Conservation (phyloP, 441 rosid genomes). For the Arabidopsis lyrata region DNA sequence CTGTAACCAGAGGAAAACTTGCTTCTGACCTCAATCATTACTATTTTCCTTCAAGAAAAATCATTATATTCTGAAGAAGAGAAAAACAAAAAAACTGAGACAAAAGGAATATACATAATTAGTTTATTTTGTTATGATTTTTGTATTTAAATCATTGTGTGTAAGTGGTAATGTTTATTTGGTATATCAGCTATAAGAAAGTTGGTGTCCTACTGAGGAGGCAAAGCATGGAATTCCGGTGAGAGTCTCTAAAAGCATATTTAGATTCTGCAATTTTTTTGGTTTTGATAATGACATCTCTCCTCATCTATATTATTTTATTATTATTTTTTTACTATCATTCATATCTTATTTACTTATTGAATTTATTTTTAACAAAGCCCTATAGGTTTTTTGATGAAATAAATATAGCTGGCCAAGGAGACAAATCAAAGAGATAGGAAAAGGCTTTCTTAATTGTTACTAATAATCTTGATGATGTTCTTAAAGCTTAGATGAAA, state of each 20-base stretch:
- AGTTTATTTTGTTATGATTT: slow-evolving; percentile 21
- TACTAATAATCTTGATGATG: slow-evolving; percentile 12
- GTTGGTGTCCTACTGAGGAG: slow-evolving; percentile 48
- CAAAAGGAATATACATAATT: slow-evolving; percentile 27
- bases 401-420: background rate
- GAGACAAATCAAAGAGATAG: slow-evolving; percentile 17
- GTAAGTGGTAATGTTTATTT: slow-evolving; percentile 38
- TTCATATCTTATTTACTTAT: background rate
- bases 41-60: slow-evolving; percentile 29
- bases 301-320: slow-evolving; percentile 39
- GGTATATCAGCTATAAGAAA: slow-evolving; percentile 43
- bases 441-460: slow-evolving; percentile 13
- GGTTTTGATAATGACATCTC: slow-evolving; percentile 42
- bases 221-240: slow-evolving; percentile 47
- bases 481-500: background rate
- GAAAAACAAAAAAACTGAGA: slow-evolving; percentile 15
- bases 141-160: slow-evolving; percentile 10
- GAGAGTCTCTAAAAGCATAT: slow-evolving; percentile 44
- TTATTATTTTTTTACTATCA: background rate
- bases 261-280: slow-evolving; percentile 31
- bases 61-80: slow-evolving; percentile 36
- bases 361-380: background rate
- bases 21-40: slow-evolving; percentile 45
- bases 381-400: background rate
- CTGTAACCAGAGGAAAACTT: slow-evolving; percentile 41